Evolutionary conservation across 345 rosid species (phyloP), one percentile per base, ranked within the genome.

Genomic region (Odontarrhena argentea): DNA sequence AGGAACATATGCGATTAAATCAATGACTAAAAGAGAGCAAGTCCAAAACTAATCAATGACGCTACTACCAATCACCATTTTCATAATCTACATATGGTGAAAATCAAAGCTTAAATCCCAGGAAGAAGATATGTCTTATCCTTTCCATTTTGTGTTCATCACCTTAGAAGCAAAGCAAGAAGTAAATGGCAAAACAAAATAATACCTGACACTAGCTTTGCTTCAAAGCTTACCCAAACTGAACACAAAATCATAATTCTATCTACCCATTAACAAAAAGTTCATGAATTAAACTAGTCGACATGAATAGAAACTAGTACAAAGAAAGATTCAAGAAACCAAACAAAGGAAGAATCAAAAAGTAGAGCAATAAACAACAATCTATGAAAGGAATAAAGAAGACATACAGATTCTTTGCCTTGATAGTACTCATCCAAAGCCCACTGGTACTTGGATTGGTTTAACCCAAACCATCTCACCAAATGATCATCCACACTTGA

Each of bases 401-500:
- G 35, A 44, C 86, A 82, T 84, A 89, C 99, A 81, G 86, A 58
- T 71, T 79, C 90, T 79, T 95, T 95, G 86, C 60, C 77, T 75
- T 89, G 86, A 55, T 88, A 87, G 61, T 95, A 95, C 81, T 89
- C 92, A 47, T 95, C 97, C 78, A 95, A 63, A 32, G 97, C 99
- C 99, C 99, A 95, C 49, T 95, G 99, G 52, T 91, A 95, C 86
- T 88, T 95, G 9, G 99, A 95, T 69, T 89, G 99, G 79, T 95
- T 83, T 76, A 95, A 85, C 30, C 99, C 99, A 70, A 91, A 87
- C 99, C 99, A 95, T n/a, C 92, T 87, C 9, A 96, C 96, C 84
- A 95, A 72, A 79, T 89, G 88, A 56, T 89, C 97, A 79, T 95
- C 99, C 82, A 95, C 83, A 63, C 96, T 87, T 40, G 97, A 88